Percentiles rank a stretch among this genome's conserved stretches.
These are phyloP conservation scores for Curvularia hawaiiensis DNA, from an alignment of 2,329 filamentous ascomycete species.

Conservation along the genomic window DNA sequence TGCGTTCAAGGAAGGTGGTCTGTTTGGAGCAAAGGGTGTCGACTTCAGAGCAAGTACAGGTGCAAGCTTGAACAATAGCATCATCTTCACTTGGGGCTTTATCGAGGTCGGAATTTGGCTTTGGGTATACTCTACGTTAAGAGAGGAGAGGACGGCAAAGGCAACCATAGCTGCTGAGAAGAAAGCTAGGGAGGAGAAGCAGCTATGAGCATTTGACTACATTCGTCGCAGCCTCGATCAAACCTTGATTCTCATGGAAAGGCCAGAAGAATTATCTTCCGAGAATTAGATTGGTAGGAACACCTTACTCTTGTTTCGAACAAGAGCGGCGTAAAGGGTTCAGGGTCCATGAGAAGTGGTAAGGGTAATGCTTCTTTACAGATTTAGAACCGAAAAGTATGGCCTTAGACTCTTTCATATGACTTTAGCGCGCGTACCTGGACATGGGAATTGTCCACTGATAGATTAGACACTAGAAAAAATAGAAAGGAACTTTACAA, in stretches of 20 bases:
- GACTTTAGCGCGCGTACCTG: not conserved
- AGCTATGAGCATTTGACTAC: conserved; percentile 13
- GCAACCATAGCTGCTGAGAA: conserved; percentile 38
- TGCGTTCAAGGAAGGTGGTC: conserved; percentile 61
- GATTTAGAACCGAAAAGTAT: not conserved
- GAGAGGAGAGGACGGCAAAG: conserved; percentile 45
- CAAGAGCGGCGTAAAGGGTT: not conserved
- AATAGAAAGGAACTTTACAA: not conserved
- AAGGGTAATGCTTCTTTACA: not conserved
- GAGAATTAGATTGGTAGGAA: not conserved
- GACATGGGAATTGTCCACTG: not conserved
- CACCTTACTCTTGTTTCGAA: not conserved
- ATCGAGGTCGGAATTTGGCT: conserved; percentile 86
- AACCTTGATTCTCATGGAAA: not conserved
- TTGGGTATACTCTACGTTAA: conserved; percentile 62
- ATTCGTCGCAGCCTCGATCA: not conserved
- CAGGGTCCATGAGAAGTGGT: not conserved
- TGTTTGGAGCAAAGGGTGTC: conserved; percentile 42
- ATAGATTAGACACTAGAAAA: not conserved
- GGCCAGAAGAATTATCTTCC: not conserved
- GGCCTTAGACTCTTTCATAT: not conserved
- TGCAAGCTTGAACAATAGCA: conserved; percentile 78
- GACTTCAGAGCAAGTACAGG: conserved; percentile 42
- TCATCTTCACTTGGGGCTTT: conserved; percentile 85
- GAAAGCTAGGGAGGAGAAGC: conserved; percentile 39